Conservation (phyloP, 352 stramenopile species). For the Phytophthora colocasiae region DNA sequence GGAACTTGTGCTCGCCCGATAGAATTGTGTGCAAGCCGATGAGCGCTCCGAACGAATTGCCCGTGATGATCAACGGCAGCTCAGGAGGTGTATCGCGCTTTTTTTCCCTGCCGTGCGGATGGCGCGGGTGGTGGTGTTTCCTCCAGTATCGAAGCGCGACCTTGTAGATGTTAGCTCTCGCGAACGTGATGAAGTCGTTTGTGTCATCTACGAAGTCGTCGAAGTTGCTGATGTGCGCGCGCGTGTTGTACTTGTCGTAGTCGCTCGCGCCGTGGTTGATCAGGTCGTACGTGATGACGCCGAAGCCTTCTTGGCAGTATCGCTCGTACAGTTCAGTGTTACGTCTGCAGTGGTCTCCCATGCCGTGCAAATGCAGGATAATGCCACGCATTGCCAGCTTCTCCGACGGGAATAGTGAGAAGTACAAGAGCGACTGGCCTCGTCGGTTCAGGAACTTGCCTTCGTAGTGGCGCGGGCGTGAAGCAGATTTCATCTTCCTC, state of each 20-base stretch:
- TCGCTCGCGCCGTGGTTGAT: conserved; percentile 54
- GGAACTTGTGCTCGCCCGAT: conserved; percentile 47
- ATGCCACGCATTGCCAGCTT: conserved; percentile 50
- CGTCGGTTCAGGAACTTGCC: conserved; percentile 61
- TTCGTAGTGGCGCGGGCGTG: conserved; percentile 38
- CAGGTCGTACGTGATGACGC: conserved; percentile 66
- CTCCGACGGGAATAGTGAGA: conserved; percentile 55
- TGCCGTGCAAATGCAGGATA: conserved; percentile 65
- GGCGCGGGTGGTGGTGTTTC: conserved; percentile 37
- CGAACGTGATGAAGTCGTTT: conserved; percentile 52
- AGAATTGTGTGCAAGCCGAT: conserved; percentile 52
- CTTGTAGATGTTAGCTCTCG: conserved; percentile 41
- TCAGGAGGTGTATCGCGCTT: conserved; percentile 25
- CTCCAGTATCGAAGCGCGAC: conserved; percentile 41
- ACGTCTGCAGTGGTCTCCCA: conserved; percentile 65
- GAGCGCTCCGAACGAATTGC: conserved; percentile 48
- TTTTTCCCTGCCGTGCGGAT: conserved; percentile 36
- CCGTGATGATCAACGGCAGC: conserved; percentile 48
- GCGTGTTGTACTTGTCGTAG: conserved; percentile 41
- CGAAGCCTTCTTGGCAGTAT: conserved; percentile 54
- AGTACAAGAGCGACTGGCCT: conserved; percentile 62
- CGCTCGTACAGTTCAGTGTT: conserved; percentile 59
- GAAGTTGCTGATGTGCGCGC: conserved; percentile 47
- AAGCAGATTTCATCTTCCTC: conserved; percentile 17
- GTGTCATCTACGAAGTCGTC: conserved; percentile 54